phyloP scores from a whole-genome alignment of 164 flowering plant genomes.

The Nymphaea colorata region DNA sequence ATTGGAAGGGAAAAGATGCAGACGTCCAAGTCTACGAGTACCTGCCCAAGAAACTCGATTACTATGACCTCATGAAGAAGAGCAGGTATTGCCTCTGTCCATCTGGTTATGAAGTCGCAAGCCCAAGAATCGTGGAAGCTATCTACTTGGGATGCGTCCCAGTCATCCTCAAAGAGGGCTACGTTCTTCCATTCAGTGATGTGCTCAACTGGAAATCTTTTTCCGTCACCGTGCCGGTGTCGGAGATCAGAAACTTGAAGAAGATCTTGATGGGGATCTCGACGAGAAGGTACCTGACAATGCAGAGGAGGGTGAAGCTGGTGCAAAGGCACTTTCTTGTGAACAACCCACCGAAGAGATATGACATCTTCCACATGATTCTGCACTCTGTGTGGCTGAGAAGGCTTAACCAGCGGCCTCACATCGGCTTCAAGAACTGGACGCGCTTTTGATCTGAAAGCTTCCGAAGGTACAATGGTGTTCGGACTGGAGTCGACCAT shows the following conservation, averaged over 20 bases:
- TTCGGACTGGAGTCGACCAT: too few species aligned
- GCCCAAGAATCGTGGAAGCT: conserved; percentile 12
- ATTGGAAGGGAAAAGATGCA: conserved; percentile 28
- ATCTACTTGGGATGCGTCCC: conserved; percentile 12
- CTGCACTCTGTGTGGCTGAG: conserved; percentile 13
- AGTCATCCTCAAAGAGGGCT: conserved; percentile 5
- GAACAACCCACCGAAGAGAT: conserved; percentile 11
- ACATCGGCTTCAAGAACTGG: not conserved
- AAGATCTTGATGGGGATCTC: conserved; percentile 12
- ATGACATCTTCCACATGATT: conserved; percentile 12
- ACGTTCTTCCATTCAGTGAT: conserved; percentile 11
- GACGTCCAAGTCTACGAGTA: conserved; percentile 9
- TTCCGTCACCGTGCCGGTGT: conserved; percentile 6
- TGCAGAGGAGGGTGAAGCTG: conserved; percentile 11
- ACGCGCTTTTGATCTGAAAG: too few species aligned
- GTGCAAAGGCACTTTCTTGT: conserved; percentile 11
- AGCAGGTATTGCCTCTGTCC: conserved; percentile 12
- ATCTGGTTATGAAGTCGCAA: conserved; percentile 11
- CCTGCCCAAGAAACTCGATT: conserved; percentile 8
- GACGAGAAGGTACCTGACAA: conserved; percentile 2
- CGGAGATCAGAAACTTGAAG: conserved; percentile 9
- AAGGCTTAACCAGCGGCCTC: conserved; percentile 5
- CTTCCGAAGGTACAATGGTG: too few species aligned
- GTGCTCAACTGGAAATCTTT: conserved; percentile 11
- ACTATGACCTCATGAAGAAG: conserved; percentile 10